These are phyloP conservation scores for Ceratobasidium sp. DNA, from an alignment of 1,284 basidiomycete genomes.

Conservation along the genomic window DNA sequence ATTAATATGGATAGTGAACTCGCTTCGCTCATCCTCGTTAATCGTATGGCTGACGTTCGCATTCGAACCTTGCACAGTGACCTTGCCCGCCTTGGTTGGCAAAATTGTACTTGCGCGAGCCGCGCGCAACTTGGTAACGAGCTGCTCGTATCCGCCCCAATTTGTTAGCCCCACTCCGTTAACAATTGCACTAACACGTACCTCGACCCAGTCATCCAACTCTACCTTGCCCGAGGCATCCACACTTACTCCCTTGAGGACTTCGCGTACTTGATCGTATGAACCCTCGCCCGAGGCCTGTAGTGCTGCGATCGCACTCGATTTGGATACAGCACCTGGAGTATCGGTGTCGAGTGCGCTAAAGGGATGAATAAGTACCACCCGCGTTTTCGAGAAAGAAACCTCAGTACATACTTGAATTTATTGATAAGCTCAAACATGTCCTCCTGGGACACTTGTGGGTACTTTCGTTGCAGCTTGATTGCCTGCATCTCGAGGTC, in stretches of 20 bases:
- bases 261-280: conserved; percentile 92
- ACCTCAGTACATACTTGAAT: conserved; percentile 81
- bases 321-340: conserved; percentile 87
- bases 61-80: conserved; percentile 94
- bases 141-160: conserved; percentile 59
- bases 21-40: conserved; percentile 95
- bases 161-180: not conserved
- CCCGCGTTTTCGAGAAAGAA: not conserved
- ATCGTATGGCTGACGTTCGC: conserved; percentile 98
- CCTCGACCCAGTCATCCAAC: conserved; percentile 98
- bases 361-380: conserved; percentile 45
- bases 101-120: conserved; percentile 68
- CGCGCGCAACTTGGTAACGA: conserved; percentile 83
- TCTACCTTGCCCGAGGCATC: conserved; percentile 97
- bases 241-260: conserved; percentile 93
- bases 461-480: conserved; percentile 92
- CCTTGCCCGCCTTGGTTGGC: conserved; percentile 84
- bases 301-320: conserved; percentile 79
- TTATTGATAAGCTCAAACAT: conserved; percentile 92
- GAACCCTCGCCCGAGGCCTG: conserved; percentile 81
- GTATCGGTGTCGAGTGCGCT: conserved; percentile 88
- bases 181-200: conserved; percentile 57
- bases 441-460: conserved; percentile 90
- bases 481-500: conserved; percentile 79
- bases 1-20: conserved; percentile 99